A percentile compares a stretch with the other conserved stretches of the same genome.
Evolutionary conservation across 2,329 filamentous ascomycete species (phyloP).

Genomic region (Epichloe brachyelytri): DNA sequence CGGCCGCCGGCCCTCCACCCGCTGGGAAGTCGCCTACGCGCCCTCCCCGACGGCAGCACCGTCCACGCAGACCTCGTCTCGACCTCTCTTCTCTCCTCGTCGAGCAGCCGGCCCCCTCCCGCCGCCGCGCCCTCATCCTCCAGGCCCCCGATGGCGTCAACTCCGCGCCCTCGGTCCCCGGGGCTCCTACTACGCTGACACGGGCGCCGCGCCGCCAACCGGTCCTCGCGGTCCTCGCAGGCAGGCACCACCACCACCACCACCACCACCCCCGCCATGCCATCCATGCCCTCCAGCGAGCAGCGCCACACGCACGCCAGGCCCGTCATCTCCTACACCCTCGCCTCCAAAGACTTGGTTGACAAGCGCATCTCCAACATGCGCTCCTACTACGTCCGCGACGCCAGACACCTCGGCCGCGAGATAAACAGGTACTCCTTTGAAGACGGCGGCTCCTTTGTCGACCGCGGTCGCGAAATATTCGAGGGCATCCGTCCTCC

Average conservation of each 20-base stretch:
- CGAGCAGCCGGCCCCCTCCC: too few species aligned
- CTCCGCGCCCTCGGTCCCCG: conserved; percentile 26
- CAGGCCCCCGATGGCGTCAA: conserved; percentile 14
- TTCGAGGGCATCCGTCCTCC: conserved; percentile 52
- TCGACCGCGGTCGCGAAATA: conserved; percentile 61
- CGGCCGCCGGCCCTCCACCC: conserved; percentile 26
- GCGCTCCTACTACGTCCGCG: conserved; percentile 31
- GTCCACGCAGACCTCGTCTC: conserved; percentile 29
- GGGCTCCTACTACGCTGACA: conserved; percentile 6
- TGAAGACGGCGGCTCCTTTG: conserved; percentile 50
- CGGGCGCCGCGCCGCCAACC: conserved; percentile 1
- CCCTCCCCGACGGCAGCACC: conserved; percentile 35
- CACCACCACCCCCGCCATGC: conserved; percentile 5
- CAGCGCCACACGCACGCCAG: conserved; percentile 23
- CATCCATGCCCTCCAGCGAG: background rate
- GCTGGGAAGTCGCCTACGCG: conserved; percentile 67
- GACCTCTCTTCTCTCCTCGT: conserved; percentile 1
- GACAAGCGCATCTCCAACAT: conserved; percentile 50
- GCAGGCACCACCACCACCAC: conserved; percentile 4
- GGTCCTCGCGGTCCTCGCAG: background rate
- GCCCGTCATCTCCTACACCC: conserved; percentile 34
- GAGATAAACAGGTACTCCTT: conserved; percentile 60
- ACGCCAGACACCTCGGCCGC: conserved; percentile 30
- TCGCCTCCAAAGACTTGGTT: conserved; percentile 52
- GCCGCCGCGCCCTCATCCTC: too few species aligned